A percentile compares a stretch with the other conserved stretches of the same genome.
Conservation (phyloP, 805 yeast species). For the Monosporozyma servazzii region DNA sequence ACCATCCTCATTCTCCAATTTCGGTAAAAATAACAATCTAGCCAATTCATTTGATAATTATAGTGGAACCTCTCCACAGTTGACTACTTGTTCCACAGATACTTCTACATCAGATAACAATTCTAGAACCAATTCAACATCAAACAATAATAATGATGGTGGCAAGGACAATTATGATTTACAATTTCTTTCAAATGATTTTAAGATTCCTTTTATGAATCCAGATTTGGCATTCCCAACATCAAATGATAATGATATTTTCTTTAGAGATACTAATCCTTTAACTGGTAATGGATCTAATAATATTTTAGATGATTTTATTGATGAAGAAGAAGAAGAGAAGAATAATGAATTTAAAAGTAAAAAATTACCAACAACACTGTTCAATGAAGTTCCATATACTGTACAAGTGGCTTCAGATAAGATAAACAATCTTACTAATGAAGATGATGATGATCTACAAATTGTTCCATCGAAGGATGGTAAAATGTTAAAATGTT, state of each 20-base stretch:
- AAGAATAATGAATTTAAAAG: background rate
- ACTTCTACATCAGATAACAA: background rate
- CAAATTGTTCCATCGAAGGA: slow-evolving; percentile 65
- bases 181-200: slow-evolving; percentile 1
- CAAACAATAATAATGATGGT: background rate
- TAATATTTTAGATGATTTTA: background rate
- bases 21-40: background rate
- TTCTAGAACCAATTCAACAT: background rate
- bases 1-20: background rate
- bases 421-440: too few relatives aligned
- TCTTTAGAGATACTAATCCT: slow-evolving; percentile 11
- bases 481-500: slow-evolving; percentile 55
- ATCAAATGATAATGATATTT: slow-evolving; percentile 6
- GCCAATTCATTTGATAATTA: background rate
- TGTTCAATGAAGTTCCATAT: slow-evolving; percentile 13
- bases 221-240: slow-evolving; percentile 26
- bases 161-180: background rate
- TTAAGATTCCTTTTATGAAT: slow-evolving; percentile 20
- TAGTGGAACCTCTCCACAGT: slow-evolving; percentile 4
- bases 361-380: background rate
- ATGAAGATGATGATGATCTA: slow-evolving; percentile 22
- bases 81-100: slow-evolving; percentile 1
- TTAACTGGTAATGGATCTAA: background rate
- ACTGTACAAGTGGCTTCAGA: background rate
- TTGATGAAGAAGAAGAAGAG: slow-evolving; percentile 5